Evolutionary conservation across 2,329 filamentous ascomycete species (phyloP).

Genomic region (Sarocladiaceae sp.): DNA sequence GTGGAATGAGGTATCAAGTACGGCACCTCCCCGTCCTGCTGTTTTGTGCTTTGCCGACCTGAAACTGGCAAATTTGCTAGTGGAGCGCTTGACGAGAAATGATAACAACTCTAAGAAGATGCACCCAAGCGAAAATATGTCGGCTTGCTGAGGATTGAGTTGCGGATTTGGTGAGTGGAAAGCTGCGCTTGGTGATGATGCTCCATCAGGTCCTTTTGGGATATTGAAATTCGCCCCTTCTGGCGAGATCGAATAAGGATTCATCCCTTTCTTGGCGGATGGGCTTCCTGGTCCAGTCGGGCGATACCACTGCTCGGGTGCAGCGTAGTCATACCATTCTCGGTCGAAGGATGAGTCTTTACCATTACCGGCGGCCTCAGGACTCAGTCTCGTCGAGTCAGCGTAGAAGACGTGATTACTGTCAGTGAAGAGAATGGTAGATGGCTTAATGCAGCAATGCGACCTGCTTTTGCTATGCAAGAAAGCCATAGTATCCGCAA

Average conservation of each 20-base stretch:
- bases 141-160: constrained; percentile 54
- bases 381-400: constrained; percentile 51
- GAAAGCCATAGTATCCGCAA: constrained; percentile 63
- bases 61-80: constrained; percentile 61
- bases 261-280: not conserved
- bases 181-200: constrained; percentile 25
- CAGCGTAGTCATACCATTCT: constrained; percentile 68
- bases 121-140: constrained; percentile 70
- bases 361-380: constrained; percentile 35
- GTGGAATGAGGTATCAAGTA: constrained; percentile 68
- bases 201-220: constrained; percentile 26
- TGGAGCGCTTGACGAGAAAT: constrained; percentile 64
- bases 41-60: constrained; percentile 62
- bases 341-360: constrained; percentile 55
- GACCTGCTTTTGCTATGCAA: constrained; percentile 61
- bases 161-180: constrained; percentile 33
- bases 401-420: constrained; percentile 64
- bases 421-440: constrained; percentile 63
- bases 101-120: constrained; percentile 69
- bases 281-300: constrained; percentile 30
- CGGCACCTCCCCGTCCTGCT: constrained; percentile 52
- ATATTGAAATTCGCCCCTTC: constrained; percentile 32
- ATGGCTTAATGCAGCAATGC: constrained; percentile 67
- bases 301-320: constrained; percentile 61
- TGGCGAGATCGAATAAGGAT: constrained; percentile 27